Conservation (phyloP, 2,329 filamentous ascomycete species). For the Alternaria solani region DNA sequence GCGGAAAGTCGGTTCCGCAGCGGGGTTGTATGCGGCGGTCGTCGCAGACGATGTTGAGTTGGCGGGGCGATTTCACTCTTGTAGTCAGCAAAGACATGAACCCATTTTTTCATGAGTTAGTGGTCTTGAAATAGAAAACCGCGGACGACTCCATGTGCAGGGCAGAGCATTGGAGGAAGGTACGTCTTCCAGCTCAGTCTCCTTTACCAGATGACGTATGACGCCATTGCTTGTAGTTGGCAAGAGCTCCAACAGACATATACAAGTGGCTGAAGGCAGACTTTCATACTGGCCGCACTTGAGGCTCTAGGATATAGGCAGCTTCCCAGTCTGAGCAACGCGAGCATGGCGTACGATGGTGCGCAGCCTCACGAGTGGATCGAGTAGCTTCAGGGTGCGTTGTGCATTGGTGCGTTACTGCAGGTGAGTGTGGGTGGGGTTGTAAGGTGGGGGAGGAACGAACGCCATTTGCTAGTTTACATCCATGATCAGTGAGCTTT, state of each 20-base stretch:
- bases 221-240: slow-evolving; percentile 18
- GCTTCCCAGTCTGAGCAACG: slow-evolving; percentile 14
- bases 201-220: slow-evolving; percentile 23
- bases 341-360: slow-evolving; percentile 25
- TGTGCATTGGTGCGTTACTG: slow-evolving; percentile 1
- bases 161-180: slow-evolving; percentile 29
- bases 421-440: background rate
- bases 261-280: slow-evolving; percentile 29
- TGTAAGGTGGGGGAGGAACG: background rate
- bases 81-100: background rate
- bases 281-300: slow-evolving; percentile 29
- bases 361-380: slow-evolving; percentile 28
- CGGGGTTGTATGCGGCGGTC: background rate
- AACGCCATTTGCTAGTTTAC: background rate
- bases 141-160: slow-evolving; percentile 33
- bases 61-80: slow-evolving; percentile 4
- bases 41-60: slow-evolving; percentile 31
- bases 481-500: background rate
- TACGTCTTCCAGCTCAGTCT: slow-evolving; percentile 27
- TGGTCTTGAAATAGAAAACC: background rate
- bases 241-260: slow-evolving; percentile 32
- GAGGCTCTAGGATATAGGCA: slow-evolving; percentile 20
- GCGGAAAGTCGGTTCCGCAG: too few relatives aligned
- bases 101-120: background rate
- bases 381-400: background rate